These are phyloP conservation scores for Candida railenensis DNA, from an alignment of 805 yeast species.

Conservation along the genomic window DNA sequence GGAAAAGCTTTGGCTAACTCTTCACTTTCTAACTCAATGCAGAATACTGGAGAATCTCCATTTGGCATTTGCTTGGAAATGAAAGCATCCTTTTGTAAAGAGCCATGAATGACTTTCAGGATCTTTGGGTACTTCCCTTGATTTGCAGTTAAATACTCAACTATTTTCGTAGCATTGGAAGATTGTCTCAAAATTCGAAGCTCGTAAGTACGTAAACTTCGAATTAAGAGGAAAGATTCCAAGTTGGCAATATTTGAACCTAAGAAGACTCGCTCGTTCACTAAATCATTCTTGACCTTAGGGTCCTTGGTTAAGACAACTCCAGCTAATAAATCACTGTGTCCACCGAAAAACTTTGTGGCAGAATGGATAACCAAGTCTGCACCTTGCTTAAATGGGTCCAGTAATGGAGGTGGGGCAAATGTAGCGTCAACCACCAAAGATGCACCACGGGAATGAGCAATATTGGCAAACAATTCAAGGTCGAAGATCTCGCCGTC, in stretches of 20 bases:
- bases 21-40: slow-evolving; percentile 51
- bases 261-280: slow-evolving; percentile 62
- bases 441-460: slow-evolving; percentile 75
- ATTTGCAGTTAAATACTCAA: slow-evolving; percentile 55
- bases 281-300: slow-evolving; percentile 44
- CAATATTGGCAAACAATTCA: slow-evolving; percentile 58
- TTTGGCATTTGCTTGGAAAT: slow-evolving; percentile 66
- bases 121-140: slow-evolving; percentile 45
- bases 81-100: slow-evolving; percentile 69
- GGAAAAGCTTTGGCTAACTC: slow-evolving; percentile 66
- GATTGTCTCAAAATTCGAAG: slow-evolving; percentile 70
- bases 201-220: slow-evolving; percentile 81
- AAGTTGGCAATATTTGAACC: slow-evolving; percentile 81
- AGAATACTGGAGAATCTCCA: slow-evolving; percentile 70
- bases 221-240: slow-evolving; percentile 69
- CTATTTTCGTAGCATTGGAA: slow-evolving; percentile 59
- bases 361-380: slow-evolving; percentile 92
- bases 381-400: slow-evolving; percentile 80
- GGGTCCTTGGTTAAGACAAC: slow-evolving; percentile 63
- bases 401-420: slow-evolving; percentile 88
- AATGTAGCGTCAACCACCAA: slow-evolving; percentile 82
- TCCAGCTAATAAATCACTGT: slow-evolving; percentile 87
- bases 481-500: slow-evolving; percentile 68
- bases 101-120: slow-evolving; percentile 62
- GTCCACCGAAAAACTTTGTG: slow-evolving; percentile 95